These are phyloP conservation scores for Penicillium sp. DNA, from an alignment of 2,329 filamentous ascomycete species.

Conservation along the genomic window DNA sequence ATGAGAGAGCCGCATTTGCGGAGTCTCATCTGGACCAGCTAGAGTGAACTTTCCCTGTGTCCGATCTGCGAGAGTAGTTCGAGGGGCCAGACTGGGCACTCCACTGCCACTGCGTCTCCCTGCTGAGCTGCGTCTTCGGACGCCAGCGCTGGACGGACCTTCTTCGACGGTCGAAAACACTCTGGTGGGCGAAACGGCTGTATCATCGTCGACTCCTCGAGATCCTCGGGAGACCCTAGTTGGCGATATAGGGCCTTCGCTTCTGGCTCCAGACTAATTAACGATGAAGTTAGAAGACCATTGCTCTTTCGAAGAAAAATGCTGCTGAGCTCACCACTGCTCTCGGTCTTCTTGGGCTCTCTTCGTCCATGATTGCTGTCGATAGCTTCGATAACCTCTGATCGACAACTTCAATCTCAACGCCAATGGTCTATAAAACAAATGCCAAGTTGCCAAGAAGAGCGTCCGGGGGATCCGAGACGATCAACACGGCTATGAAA, in stretches of 20 bases:
- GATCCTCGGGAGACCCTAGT: conserved; percentile 16
- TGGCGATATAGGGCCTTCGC: conserved; percentile 19
- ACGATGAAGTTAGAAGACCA: neutral
- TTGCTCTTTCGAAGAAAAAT: neutral
- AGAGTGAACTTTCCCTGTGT: conserved; percentile 41
- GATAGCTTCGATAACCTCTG: neutral
- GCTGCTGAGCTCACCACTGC: conserved; percentile 16
- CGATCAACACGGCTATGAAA: neutral
- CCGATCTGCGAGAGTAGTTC: conserved; percentile 36
- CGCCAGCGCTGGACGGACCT: conserved; percentile 12
- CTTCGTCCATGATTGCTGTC: conserved; percentile 22
- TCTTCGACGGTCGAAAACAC: conserved; percentile 15
- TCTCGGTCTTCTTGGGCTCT: conserved; percentile 15
- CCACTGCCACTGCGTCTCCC: conserved; percentile 27
- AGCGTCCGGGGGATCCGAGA: neutral
- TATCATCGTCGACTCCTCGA: conserved; percentile 15
- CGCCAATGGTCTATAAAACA: neutral
- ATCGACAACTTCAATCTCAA: neutral
- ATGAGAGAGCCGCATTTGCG: conserved; percentile 42
- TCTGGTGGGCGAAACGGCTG: conserved; percentile 25
- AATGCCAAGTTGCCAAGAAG: conserved; percentile 7
- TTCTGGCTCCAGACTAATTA: conserved; percentile 17
- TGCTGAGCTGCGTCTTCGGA: conserved; percentile 33
- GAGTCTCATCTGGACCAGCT: conserved; percentile 41
- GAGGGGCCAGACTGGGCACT: conserved; percentile 34